phyloP scores from a whole-genome alignment of 257 asterid species.

The Solanum dulcamara region DNA sequence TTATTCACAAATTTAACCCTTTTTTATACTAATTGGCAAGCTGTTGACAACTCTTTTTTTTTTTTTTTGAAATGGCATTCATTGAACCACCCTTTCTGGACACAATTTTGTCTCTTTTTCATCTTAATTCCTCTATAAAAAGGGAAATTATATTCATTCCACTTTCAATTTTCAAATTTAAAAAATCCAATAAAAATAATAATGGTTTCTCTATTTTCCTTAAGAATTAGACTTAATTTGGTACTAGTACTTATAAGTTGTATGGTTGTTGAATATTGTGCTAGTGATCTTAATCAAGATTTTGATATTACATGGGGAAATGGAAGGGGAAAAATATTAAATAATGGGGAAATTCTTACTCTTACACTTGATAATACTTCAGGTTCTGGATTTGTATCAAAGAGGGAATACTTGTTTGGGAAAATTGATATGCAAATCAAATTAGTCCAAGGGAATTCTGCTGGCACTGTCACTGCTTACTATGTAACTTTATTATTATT shows the following conservation, averaged over 20 bases:
- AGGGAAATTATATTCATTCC: background rate
- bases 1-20: conserved; percentile 8
- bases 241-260: background rate
- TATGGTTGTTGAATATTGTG: background rate
- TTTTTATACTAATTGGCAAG: background rate
- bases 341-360: conserved; percentile 46
- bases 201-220: conserved; percentile 10
- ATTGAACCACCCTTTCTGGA: background rate
- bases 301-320: conserved; percentile 57
- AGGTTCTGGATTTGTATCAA: conserved; percentile 59
- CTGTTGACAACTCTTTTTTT: conserved; percentile 14
- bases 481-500: conserved; percentile 18
- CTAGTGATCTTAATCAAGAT: conserved; percentile 25
- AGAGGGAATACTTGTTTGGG: conserved; percentile 36
- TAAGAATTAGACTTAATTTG: background rate
- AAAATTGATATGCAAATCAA: conserved; percentile 36
- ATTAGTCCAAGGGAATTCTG: conserved; percentile 58
- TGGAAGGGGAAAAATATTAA: conserved; percentile 37
- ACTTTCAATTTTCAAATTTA: background rate
- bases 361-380: conserved; percentile 42
- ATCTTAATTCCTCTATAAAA: background rate
- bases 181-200: background rate
- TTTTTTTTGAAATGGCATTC: conserved; percentile 16
- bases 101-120: background rate
- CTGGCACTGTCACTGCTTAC: conserved; percentile 64